These are phyloP conservation scores for Pigoraptor vietnamica DNA, from an alignment of 78 protist genomes.

Conservation along the genomic window DNA sequence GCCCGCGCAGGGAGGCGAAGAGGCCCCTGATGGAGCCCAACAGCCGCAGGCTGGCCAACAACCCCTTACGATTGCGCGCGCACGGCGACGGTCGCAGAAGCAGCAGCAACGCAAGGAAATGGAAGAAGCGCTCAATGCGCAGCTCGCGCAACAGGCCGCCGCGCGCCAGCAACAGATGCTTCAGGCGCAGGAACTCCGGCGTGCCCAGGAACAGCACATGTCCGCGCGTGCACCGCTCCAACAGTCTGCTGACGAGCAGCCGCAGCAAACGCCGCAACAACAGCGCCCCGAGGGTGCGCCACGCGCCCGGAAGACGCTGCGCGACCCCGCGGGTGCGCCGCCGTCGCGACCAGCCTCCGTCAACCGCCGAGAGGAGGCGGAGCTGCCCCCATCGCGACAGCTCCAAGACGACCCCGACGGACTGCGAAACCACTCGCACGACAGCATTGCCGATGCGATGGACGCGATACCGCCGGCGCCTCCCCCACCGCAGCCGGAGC, in stretches of 20 bases:
- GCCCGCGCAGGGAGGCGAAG: background rate
- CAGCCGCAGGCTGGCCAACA: background rate
- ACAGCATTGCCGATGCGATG: background rate
- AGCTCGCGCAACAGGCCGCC: background rate
- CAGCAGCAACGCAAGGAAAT: background rate
- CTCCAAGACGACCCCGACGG: background rate
- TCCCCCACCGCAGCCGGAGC: background rate
- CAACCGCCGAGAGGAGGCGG: too few species aligned
- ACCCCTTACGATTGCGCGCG: background rate
- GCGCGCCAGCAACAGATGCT: background rate
- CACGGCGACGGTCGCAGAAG: background rate
- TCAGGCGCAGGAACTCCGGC: background rate
- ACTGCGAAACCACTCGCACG: background rate
- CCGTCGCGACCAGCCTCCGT: too few species aligned
- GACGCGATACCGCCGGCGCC: background rate
- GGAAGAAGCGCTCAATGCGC: background rate
- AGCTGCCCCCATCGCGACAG: background rate
- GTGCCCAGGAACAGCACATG: background rate
- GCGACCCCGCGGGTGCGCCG: background rate
- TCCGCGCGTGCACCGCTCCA: too few species aligned
- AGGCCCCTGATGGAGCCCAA: background rate
- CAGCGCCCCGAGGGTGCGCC: background rate
- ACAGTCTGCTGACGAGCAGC: too few species aligned
- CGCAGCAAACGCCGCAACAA: background rate
- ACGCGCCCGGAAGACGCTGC: background rate